Evolutionary conservation across 305 asterid genomes (phyloP).

Genomic region (Solanum hybrid): DNA sequence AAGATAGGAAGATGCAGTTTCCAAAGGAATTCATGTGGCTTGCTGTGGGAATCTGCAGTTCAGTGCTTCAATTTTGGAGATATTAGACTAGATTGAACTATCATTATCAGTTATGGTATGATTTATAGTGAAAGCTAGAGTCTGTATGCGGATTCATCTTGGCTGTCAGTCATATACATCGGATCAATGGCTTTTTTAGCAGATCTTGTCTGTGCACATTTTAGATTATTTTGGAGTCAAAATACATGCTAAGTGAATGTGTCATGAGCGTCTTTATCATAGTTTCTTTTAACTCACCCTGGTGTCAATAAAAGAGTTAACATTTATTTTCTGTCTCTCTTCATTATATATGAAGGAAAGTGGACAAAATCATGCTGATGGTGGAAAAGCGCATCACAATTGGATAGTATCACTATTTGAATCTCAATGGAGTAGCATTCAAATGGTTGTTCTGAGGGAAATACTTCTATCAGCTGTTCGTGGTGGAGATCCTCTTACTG

Average conservation of each 20-base stretch:
- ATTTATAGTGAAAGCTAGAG: background rate
- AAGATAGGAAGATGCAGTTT: background rate
- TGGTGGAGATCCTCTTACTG: slow-evolving; percentile 99
- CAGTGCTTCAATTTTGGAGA: background rate
- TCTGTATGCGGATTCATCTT: background rate
- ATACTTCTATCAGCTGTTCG: slow-evolving; percentile 92
- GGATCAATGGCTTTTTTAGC: background rate
- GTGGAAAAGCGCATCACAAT: slow-evolving; percentile 73
- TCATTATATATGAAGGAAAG: slow-evolving; percentile 38
- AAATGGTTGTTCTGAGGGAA: slow-evolving; percentile 96
- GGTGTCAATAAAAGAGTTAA: background rate
- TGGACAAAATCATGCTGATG: slow-evolving; percentile 50
- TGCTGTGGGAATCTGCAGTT: background rate
- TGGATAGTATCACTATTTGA: slow-evolving; percentile 77
- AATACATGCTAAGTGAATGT: background rate
- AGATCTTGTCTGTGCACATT: background rate
- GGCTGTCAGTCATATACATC: background rate
- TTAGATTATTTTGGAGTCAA: background rate
- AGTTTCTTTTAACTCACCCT: background rate
- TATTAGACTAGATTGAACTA: background rate
- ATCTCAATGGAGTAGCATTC: slow-evolving; percentile 98
- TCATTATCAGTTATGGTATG: background rate
- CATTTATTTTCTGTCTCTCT: slow-evolving; percentile 4
- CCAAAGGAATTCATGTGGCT: background rate
- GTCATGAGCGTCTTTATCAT: background rate